Base-by-base conservation (phyloP, 179 eudicot species). In the Corrigiola litoralis region DNA sequence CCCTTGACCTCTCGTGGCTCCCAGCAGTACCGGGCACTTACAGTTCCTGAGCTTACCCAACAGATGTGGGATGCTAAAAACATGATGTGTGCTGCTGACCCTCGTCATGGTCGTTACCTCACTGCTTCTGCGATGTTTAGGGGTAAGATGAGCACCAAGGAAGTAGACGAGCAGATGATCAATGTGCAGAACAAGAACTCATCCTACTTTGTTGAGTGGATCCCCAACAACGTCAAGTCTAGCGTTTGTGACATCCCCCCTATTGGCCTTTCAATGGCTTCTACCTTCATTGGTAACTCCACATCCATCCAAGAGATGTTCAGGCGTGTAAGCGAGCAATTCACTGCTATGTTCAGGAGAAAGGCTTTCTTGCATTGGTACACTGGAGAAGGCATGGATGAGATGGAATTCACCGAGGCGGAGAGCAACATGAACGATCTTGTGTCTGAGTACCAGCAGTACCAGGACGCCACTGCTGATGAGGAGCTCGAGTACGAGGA, bases 291-390 rank as follows among this genome's bases (percentile, higher is more conserved):
- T 2, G 96, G 96, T n/a, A 89, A 89, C 78, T 89, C 96, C 0
- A 87, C 94, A 6, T 89, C 96, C 14, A 89, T 89, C 3, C 96
- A 89, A 54, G 96, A 89, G 65, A 89, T 89, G 96, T 89, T 89
- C 58, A 85, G 94, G 79, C 72, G 94, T n/a, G 96, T 89, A 63
- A 87, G 96, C 44, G 96, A 89, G 81, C 96, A 89, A 74, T 89
- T 89, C 40, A 87, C 96, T 14, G 96, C 95, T 37, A 89, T 89
- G 96, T 87, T 87, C 69, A 77, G 96, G 75, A 80, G 95, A 54
- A 89, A 89, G 83, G 95, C 91, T 77, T 87, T 89, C 85, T 83
- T 89, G 88, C 96, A 89, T 60, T 89, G 96, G 96, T 89, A 89
- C 52, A 89, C 95, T 0, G 96, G 96, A 4, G 96, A 89, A 71